Evolutionary conservation across 148 eudicot genomes (phyloP), one percentile per base, ranked within the genome.

Genomic region (Rhododendron ovatum): DNA sequence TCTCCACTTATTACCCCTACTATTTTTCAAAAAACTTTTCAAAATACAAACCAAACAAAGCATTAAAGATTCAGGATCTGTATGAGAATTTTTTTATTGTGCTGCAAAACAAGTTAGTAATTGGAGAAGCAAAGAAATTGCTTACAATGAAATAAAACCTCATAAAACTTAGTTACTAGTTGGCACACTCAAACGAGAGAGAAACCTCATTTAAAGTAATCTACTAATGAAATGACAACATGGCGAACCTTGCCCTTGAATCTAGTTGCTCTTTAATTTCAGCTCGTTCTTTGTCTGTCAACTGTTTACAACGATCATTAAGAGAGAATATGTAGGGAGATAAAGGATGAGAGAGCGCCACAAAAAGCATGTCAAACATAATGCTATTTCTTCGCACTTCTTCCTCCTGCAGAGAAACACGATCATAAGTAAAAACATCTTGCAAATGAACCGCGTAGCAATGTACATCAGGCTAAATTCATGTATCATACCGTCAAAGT

Each of bases 251-350:
- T 86, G 98, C 96, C 75, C 80, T 88, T 39, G 98, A 94, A 86
- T 96, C 94, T 76, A 95, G 84, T 85, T 84, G 89, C 89, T 95
- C 98, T 85, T 78, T 92, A 67, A 89, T 90, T 82, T 88, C 83
- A 89, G 74, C 80, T 63, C 95, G 89, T 82, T 95, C 95, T 73
- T 83, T 83, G 33, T 88, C 93, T 28, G 91, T 55, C 90, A 95
- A 88, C 86, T 92, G 93, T 88, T 93, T 96, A 85, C 92, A 94
- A 33, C 95, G 98, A 77, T 94, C 99, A 90, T 95, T 92, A 83
- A 96, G 95, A 80, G 98, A 92, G 88, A 91, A 96, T 69, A 96
- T 94, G 86, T 93, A 95, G 33, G 98, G 96, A 61, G 99, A 94
- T 41, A 95, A 78, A 2, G 98, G 93, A 88, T 96, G 98, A 50